phyloP scores from a whole-genome alignment of 345 rosid genomes.

The Syzygium jambos region DNA sequence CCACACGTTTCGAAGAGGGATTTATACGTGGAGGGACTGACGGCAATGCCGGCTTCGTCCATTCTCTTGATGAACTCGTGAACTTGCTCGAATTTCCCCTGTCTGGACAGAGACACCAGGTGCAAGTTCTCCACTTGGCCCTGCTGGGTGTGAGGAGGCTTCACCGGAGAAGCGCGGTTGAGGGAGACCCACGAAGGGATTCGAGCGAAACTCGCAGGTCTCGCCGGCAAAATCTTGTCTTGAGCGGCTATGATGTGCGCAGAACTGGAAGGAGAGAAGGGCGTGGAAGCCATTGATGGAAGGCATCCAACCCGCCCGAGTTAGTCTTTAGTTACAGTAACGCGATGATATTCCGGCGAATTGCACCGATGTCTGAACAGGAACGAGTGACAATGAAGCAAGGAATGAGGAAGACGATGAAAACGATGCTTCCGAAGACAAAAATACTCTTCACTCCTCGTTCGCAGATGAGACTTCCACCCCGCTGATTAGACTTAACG shows the following conservation, averaged over 20 bases:
- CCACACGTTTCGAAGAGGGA: constrained; percentile 43
- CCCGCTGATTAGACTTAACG: background rate
- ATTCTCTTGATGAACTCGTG: constrained; percentile 40
- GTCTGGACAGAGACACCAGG: constrained; percentile 45
- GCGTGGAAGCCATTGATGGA: background rate
- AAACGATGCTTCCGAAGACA: background rate
- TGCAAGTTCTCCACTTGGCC: constrained; percentile 50
- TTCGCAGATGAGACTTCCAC: background rate
- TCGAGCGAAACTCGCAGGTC: constrained; percentile 27
- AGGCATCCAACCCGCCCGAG: background rate
- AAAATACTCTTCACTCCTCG: background rate
- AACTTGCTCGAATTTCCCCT: constrained; percentile 56
- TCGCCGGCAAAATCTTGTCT: constrained; percentile 8
- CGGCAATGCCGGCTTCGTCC: constrained; percentile 40
- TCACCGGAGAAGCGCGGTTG: constrained; percentile 19
- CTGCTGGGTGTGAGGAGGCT: constrained; percentile 14
- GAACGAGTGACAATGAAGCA: background rate
- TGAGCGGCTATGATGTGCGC: background rate
- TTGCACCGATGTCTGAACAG: background rate
- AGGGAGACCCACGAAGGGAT: constrained; percentile 60
- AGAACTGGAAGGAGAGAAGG: background rate
- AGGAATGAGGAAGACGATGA: background rate
- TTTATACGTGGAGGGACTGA: constrained; percentile 27
- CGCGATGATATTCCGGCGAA: background rate
- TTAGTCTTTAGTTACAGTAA: background rate